Base-by-base conservation (phyloP, 768 basidiomycete species). In the Xerocomellus chrysenteron region DNA sequence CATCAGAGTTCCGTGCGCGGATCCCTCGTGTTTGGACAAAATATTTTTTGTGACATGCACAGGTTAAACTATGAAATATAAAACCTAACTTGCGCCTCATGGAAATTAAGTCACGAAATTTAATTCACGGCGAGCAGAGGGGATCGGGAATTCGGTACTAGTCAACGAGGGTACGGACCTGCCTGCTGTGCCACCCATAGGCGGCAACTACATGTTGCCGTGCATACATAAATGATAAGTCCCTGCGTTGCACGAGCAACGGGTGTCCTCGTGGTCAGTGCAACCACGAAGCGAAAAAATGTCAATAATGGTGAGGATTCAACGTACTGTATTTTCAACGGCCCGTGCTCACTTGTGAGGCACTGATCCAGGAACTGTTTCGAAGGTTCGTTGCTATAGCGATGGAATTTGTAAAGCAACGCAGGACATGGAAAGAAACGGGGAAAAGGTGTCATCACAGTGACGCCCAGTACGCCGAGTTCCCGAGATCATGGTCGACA, bases 301-400 rank as follows among this genome's bases (percentile, higher is more conserved):
- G 68, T 47, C 68, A 32, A 65, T 70, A 58, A 56, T 71, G 67
- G 68, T 70, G 54, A 67, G 68, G 46, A 45, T 43, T 63, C 54
- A 36, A 63, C 39, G 35, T 51, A 60, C 44, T 59, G 54, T 17
- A 50, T 53, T 49, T 28, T 41, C 54, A 42, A 49, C 19, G 41
- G 46, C 19, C 47, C 39, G 51, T 58, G 52, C 69, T 69, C 54
- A 69, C 54, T 55, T 30, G 50, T 26, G 13, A 39, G 50, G 24
- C 32, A 48, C 37, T 46, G 40, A 56, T 58, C 19, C 48, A 70
- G 68, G 60, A 54, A 40, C 44, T 69, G 45, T 52, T 70, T 46
- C 67, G 44, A 51, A 61, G 37, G 41, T 52, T 71, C 58, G 54
- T 71, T 59, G 56, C 50, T 26, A 50, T 67, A 35, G 65, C 63